These are phyloP conservation scores for Amaranthus hypochondriacus DNA, from an alignment of 148 eudicot genomes.

Conservation along the genomic window DNA sequence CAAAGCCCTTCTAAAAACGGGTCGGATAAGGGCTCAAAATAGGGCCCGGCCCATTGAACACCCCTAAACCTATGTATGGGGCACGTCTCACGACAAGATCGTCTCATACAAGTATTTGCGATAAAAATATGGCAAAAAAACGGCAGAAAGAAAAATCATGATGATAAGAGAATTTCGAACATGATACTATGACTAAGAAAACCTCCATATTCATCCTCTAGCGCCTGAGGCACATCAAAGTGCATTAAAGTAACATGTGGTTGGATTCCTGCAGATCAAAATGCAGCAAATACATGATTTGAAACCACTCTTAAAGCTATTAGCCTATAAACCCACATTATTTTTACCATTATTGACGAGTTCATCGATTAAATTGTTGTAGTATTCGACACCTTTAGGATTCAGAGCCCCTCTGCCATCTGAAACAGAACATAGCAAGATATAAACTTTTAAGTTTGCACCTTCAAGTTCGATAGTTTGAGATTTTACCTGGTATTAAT, in stretches of 20 bases:
- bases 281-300: background rate
- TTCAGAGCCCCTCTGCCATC: constrained; percentile 48
- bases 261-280: constrained; percentile 47
- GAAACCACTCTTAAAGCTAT: background rate
- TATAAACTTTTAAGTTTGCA: background rate
- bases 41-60: no score
- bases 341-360: constrained; percentile 45
- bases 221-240: constrained; percentile 50
- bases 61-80: no score
- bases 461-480: background rate
- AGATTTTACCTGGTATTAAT: constrained; percentile 41
- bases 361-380: constrained; percentile 54
- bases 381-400: constrained; percentile 43
- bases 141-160: no score
- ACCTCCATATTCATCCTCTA: constrained; percentile 76
- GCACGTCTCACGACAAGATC: no score
- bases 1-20: no score
- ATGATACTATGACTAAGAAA: constrained; percentile 40
- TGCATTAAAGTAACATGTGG: constrained; percentile 68
- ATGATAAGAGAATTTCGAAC: constrained; percentile 23
- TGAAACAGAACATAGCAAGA: constrained; percentile 10
- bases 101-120: no score
- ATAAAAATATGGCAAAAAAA: no score
- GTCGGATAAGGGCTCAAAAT: no score
- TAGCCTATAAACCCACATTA: background rate